Evolutionary conservation across 148 eudicot genomes (phyloP).

Genomic region (Amaranthus hypochondriacus): DNA sequence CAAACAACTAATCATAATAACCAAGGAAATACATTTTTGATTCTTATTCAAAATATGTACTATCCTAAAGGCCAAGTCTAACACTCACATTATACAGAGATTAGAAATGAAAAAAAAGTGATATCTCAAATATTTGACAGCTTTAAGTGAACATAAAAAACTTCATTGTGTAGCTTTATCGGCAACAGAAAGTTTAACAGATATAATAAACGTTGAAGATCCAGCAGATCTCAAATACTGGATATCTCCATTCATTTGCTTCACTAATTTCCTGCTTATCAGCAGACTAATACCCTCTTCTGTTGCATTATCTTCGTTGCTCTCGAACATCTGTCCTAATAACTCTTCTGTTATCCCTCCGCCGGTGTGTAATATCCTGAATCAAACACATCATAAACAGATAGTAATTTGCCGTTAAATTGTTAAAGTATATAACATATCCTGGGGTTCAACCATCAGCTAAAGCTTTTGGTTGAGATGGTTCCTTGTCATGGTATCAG

Average conservation of each 20-base stretch:
- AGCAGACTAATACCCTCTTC: conserved; percentile 84
- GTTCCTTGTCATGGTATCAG: too few species aligned
- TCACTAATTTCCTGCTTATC: conserved; percentile 72
- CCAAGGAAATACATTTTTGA: too few species aligned
- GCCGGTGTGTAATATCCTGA: conserved; percentile 82
- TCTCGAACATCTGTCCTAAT: conserved; percentile 78
- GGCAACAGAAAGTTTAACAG: conserved; percentile 70
- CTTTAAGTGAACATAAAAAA: too few species aligned
- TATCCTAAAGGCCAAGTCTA: too few species aligned
- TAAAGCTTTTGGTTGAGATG: too few species aligned
- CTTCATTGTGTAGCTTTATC: conserved; percentile 4
- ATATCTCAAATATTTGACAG: too few species aligned
- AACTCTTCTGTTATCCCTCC: conserved; percentile 71
- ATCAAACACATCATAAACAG: not conserved
- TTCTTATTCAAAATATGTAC: too few species aligned
- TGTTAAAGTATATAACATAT: too few species aligned
- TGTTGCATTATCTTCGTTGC: conserved; percentile 34
- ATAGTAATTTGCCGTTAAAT: not conserved
- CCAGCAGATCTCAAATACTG: conserved; percentile 77
- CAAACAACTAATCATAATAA: too few species aligned
- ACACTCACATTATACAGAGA: too few species aligned
- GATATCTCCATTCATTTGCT: conserved; percentile 91
- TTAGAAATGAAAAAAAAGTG: too few species aligned
- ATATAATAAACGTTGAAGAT: conserved; percentile 62
- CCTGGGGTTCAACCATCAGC: too few species aligned